Percentiles rank a stretch among this genome's conserved stretches.
These are phyloP conservation scores for Acer negundo DNA, from an alignment of 345 rosid species.

Conservation along the genomic window DNA sequence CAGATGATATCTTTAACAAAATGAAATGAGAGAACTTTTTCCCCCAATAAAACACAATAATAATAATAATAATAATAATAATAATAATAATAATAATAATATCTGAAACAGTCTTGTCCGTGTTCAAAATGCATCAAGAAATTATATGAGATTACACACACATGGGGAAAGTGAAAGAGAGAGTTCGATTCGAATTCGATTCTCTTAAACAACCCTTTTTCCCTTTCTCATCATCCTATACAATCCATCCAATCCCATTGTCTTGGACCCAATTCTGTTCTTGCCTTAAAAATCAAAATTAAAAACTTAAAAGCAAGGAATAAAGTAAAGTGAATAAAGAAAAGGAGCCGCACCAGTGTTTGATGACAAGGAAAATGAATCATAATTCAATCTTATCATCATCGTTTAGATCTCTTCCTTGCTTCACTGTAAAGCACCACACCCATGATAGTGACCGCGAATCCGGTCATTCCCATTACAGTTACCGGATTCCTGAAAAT, in stretches of 20 bases:
- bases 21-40: slow-evolving; percentile 33
- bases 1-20: not conserved
- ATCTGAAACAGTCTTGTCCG: slow-evolving; percentile 24
- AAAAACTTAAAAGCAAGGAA: slow-evolving; percentile 35
- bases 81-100: slow-evolving; percentile 12
- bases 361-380: slow-evolving; percentile 43
- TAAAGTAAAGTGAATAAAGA: slow-evolving; percentile 26
- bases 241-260: slow-evolving; percentile 40
- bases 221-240: slow-evolving; percentile 43
- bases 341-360: slow-evolving; percentile 43
- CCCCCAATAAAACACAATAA: slow-evolving; percentile 20
- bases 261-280: slow-evolving; percentile 32
- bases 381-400: slow-evolving; percentile 18
- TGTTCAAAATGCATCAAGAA: slow-evolving; percentile 26
- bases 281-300: slow-evolving; percentile 28
- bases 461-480: slow-evolving; percentile 88
- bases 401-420: slow-evolving; percentile 96
- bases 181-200: slow-evolving; percentile 20
- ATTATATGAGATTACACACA: slow-evolving; percentile 31
- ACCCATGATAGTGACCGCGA: slow-evolving; percentile 89
- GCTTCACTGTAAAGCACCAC: slow-evolving; percentile 98
- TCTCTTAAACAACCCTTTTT: slow-evolving; percentile 37
- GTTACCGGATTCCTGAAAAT: slow-evolving; percentile 96
- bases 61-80: slow-evolving; percentile 16
- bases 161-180: slow-evolving; percentile 39